phyloP scores from a whole-genome alignment of 192 early-diverging fungal genomes.

The Polychytrium aggregatum region DNA sequence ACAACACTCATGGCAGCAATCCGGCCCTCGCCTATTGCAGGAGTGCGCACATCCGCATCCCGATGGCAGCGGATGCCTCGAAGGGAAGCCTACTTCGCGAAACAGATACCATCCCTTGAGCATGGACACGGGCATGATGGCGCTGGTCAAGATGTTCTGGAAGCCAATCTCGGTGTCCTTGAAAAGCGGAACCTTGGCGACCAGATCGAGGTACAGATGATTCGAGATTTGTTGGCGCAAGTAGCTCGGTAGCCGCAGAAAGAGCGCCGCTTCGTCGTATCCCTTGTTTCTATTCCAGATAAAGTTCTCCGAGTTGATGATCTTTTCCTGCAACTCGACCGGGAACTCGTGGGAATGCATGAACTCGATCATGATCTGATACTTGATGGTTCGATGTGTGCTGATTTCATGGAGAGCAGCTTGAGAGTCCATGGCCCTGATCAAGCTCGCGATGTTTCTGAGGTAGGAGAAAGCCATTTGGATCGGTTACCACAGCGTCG shows the following conservation, averaged over 20 bases:
- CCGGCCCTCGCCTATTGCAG: too few species aligned
- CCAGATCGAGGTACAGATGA: slow-evolving; percentile 14
- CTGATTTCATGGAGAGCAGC: too few species aligned
- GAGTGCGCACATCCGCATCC: too few species aligned
- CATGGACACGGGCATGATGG: slow-evolving; percentile 6
- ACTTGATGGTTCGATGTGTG: too few species aligned
- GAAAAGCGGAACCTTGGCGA: slow-evolving; percentile 9
- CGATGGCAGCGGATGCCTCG: too few species aligned
- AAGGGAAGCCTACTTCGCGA: too few species aligned
- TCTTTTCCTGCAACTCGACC: slow-evolving; percentile 11
- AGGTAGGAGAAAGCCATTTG: too few species aligned
- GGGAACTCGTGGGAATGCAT: slow-evolving; percentile 2
- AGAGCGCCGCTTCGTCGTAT: slow-evolving; percentile 13
- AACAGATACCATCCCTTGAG: slow-evolving; percentile 9
- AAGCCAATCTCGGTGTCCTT: slow-evolving; percentile 5
- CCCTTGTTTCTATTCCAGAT: slow-evolving; percentile 6
- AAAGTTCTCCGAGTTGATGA: slow-evolving; percentile 8
- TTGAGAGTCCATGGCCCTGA: too few species aligned
- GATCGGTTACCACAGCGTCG: too few species aligned
- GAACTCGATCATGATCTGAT: neutral
- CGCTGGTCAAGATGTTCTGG: slow-evolving; percentile 1
- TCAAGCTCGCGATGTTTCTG: too few species aligned
- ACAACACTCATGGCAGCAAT: too few species aligned
- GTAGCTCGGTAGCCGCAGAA: slow-evolving; percentile 5
- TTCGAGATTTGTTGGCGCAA: slow-evolving; percentile 7